These are phyloP conservation scores for Terana coerulea DNA, from an alignment of 768 basidiomycete species.

Conservation along the genomic window DNA sequence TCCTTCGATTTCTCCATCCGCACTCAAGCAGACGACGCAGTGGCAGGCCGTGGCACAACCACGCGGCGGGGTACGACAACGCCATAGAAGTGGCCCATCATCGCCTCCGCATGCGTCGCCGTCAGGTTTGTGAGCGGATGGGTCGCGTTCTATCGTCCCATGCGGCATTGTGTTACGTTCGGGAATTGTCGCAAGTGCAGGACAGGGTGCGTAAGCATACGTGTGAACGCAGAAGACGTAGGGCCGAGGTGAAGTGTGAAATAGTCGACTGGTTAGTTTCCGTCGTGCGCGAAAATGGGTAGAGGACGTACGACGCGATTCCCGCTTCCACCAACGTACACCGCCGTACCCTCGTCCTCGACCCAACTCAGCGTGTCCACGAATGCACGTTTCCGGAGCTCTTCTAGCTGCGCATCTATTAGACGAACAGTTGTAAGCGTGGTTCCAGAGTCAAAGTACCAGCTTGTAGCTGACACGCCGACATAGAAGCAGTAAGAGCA, in stretches of 20 bases:
- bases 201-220: background rate
- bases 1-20: too few species aligned
- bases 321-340: slow-evolving; percentile 52
- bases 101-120: slow-evolving; percentile 56
- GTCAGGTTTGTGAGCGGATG: slow-evolving; percentile 79
- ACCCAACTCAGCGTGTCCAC: slow-evolving; percentile 57
- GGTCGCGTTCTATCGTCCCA: slow-evolving; percentile 61
- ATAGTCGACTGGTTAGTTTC: too few species aligned
- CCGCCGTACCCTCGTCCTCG: slow-evolving; percentile 58
- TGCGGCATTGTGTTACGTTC: too few species aligned
- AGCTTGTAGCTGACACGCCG: too few species aligned
- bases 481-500: too few species aligned
- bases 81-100: slow-evolving; percentile 73
- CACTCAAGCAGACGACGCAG: too few species aligned
- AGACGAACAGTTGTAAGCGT: background rate
- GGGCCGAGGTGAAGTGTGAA: too few species aligned
- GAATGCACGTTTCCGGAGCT: slow-evolving; percentile 46
- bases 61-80: slow-evolving; percentile 43
- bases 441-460: too few species aligned
- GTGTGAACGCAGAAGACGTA: too few species aligned
- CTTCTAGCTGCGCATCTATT: slow-evolving; percentile 28
- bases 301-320: slow-evolving; percentile 57
- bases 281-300: too few species aligned
- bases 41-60: too few species aligned
- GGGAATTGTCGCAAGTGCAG: background rate